Evolutionary conservation across 768 basidiomycete genomes (phyloP), one percentile per base, ranked within the genome.

Genomic region (Russula brevipes): DNA sequence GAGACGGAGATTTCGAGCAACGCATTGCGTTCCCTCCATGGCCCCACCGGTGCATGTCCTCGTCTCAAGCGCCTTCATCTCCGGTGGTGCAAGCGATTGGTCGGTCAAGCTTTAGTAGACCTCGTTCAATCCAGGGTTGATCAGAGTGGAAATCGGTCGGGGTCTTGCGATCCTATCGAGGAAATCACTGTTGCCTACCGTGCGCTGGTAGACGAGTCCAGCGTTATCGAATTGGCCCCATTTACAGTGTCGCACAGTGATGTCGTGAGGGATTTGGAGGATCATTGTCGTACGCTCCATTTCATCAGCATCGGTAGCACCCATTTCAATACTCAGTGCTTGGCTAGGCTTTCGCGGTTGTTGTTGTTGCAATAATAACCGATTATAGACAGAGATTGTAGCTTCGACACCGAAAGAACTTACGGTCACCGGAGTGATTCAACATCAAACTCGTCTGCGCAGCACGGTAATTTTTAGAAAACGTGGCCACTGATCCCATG

Each of bases 301-400:
- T 7, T 47, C 42, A 41, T 12, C n/a, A 14, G 41, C 12, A 4
- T 1, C 24, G 24, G 10, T 19, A 33, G 30, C 36, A 44, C 14
- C 33, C 24, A 16, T 45, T 36, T 35, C 12, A 24, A 14, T 55
- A 33, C 57, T 59, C 63, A 49, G 52, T 55, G 35, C 61, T 41
- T 19, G n/a, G 19, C n/a, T 66, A 83, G 82, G 77, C 51, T 66
- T 70, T 42, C 73, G 73, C 45, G 80, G 78, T 17, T 85, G 85
- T 65, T 87, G 84, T 70, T 85, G 85, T 65, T 87, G 84, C 70
- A 73, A 74, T 46, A 86, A 85, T 64, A 76, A 76, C 46, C 76
- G 81, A 64, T 85, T 24, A 86, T 71, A 77, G 82, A 55, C 81
- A 76, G 66, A 75, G 82, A 46, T 71, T 85, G 61, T 76, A 75